Evolutionary conservation across 2,329 filamentous ascomycete genomes (phyloP).

Genomic region (Sphaerulina musiva): DNA sequence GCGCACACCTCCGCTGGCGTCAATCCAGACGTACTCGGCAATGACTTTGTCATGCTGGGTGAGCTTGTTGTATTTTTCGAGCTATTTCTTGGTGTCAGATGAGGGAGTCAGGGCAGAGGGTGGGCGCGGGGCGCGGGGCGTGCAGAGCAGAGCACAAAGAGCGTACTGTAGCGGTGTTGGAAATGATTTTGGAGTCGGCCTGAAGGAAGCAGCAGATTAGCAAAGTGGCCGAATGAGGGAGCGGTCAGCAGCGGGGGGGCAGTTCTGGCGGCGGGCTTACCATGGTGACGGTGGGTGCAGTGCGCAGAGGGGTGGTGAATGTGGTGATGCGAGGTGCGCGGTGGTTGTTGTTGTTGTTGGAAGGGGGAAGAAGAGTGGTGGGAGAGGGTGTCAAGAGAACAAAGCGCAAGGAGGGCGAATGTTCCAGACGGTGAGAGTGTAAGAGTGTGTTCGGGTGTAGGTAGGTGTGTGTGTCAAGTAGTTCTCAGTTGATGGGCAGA

Average conservation of each 20-base stretch:
- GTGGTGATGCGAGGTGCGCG: too few relatives aligned
- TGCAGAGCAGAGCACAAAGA: not conserved
- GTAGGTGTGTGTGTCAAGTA: too few relatives aligned
- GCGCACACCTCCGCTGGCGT: constrained; percentile 71
- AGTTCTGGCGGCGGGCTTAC: not conserved
- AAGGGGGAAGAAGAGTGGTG: not conserved
- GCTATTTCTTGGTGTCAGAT: constrained; percentile 46
- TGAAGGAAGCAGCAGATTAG: constrained; percentile 11
- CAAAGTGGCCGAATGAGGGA: not conserved
- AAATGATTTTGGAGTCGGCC: constrained; percentile 31
- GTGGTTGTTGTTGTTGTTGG: not conserved
- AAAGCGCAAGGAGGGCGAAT: too few relatives aligned
- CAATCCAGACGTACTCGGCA: constrained; percentile 97
- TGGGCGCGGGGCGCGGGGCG: too few relatives aligned
- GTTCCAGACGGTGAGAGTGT: too few relatives aligned
- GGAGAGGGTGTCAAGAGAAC: not conserved
- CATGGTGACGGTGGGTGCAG: constrained; percentile 8
- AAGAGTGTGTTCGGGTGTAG: too few relatives aligned
- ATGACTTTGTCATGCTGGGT: constrained; percentile 84
- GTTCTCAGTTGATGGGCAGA: too few relatives aligned
- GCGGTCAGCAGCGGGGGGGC: not conserved
- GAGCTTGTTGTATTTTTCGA: constrained; percentile 85
- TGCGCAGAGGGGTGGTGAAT: not conserved
- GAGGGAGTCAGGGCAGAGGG: not conserved
- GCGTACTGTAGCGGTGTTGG: constrained; percentile 46